Evolutionary conservation across 176 grass and related monocot genomes (phyloP), one percentile per base, ranked within the genome.

Genomic region (Carex kokanica): DNA sequence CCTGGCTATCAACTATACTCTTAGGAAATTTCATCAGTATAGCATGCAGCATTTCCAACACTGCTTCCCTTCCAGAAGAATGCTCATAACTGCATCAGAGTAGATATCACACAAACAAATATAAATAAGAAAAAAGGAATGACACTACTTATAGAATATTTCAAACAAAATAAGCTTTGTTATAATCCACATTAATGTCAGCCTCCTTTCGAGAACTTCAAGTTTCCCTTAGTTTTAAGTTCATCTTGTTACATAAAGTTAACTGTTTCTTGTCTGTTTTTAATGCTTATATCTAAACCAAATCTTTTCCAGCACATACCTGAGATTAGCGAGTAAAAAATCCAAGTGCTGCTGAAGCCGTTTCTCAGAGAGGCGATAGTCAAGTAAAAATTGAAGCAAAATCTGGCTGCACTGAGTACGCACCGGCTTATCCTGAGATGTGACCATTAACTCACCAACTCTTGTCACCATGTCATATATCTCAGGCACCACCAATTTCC

Each of bases 371-470:
- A 98, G 91, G 55, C 61, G 88, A 86, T 95, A 98, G 66, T 98
- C 90, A 29, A 94, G 87, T 17, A 98, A 87, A 86, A 98, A 98
- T 25, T 98, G 90, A 47, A 94, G 85, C 60, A 98, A 81, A 88
- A 95, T 94, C 86, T 93, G 86, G 71, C 90, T 93, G 87, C 90
- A 94, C 67, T 91, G 88, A 80, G 88, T 87, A 29, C 92, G 89
- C 83, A 94, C 82, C 66, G 95, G 84, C 81, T 98, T 89, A 81
- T 79, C 88, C 81, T 90, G 91, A 47, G 88, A 91, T 78, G 89
- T 91, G 74, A 98, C 92, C 95, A 98, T 98, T 68, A 98, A 83
- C 67, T 98, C 95, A 68, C 86, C 91, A 87, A 98, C 92, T 87
- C 52, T 86, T 80, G 89, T 62, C 64, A 91, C 84, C 83, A 95